Percentiles rank a stretch among this genome's conserved stretches.
These are phyloP conservation scores for Phytophthora sansomeana DNA, from an alignment of 352 stramenopile species.

Conservation along the genomic window DNA sequence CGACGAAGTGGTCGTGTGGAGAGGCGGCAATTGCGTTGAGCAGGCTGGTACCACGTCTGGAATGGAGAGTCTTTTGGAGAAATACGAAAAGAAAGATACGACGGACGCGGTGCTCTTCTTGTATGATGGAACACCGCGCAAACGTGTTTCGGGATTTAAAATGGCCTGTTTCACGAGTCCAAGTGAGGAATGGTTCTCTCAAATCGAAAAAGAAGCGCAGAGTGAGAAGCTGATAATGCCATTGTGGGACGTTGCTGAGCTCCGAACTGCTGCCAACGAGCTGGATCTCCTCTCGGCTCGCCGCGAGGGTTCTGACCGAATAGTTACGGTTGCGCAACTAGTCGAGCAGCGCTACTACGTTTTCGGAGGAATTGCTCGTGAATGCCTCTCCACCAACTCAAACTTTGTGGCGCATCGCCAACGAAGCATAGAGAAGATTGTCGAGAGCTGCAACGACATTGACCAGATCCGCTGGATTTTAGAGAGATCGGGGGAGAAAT, in stretches of 20 bases:
- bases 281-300: not conserved
- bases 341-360: conserved; percentile 7
- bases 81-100: not conserved
- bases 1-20: not conserved
- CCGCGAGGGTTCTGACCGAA: not conserved
- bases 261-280: conserved; percentile 5
- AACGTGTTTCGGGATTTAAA: too few relatives aligned
- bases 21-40: not conserved
- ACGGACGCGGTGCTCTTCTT: not conserved
- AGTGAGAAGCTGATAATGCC: conserved; percentile 2
- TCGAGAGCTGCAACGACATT: too few relatives aligned
- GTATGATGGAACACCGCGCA: not conserved
- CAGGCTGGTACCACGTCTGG: not conserved
- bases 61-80: not conserved
- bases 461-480: too few relatives aligned
- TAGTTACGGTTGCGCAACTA: not conserved
- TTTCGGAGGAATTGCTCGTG: conserved; percentile 15
- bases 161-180: conserved; percentile 4
- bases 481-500: too few relatives aligned
- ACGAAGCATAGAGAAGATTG: too few relatives aligned
- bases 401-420: conserved; percentile 1
- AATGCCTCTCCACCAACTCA: not conserved
- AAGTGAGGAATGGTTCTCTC: not conserved
- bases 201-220: not conserved
- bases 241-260: conserved; percentile 9